These are phyloP conservation scores for Fusarium secorum DNA, from an alignment of 2,329 filamentous ascomycete species.

Conservation along the genomic window DNA sequence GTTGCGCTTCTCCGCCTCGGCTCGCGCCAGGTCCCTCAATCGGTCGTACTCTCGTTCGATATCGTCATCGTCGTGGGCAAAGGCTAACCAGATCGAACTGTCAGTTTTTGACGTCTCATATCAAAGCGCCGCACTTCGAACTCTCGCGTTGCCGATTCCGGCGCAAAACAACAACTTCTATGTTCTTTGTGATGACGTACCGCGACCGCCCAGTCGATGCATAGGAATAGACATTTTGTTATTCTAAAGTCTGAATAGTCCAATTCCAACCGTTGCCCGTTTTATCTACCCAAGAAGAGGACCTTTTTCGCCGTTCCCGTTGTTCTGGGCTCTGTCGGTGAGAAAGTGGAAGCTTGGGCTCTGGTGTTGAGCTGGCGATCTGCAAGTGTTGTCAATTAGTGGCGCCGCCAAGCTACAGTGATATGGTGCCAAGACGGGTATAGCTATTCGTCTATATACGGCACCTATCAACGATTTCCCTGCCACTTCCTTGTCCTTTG, in stretches of 20 bases:
- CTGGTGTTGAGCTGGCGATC: conserved; percentile 24
- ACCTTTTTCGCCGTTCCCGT: not conserved
- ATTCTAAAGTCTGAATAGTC: not conserved
- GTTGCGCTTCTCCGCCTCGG: conserved; percentile 80
- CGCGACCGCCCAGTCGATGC: conserved; percentile 55
- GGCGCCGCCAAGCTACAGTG: conserved; percentile 25
- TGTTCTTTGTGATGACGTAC: conserved; percentile 44
- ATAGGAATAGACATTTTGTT: conserved; percentile 53
- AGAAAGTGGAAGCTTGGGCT: conserved; percentile 21
- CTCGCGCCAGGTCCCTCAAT: conserved; percentile 81
- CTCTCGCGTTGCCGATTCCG: conserved; percentile 9
- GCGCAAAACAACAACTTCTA: conserved; percentile 20
- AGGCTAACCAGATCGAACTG: conserved; percentile 61
- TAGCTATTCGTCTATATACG: not conserved
- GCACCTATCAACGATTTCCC: not conserved
- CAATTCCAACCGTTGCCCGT: not conserved
- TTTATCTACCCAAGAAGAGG: not conserved
- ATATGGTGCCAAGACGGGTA: conserved; percentile 13
- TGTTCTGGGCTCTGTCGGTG: conserved; percentile 13
- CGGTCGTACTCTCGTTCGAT: conserved; percentile 91
- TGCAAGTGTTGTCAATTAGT: conserved; percentile 29
- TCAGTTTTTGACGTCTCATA: conserved; percentile 15
- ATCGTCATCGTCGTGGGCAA: conserved; percentile 73
- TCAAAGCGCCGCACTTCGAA: not conserved
- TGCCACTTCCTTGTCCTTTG: not conserved